Evolutionary conservation across 2,329 filamentous ascomycete species (phyloP), one percentile per base, ranked within the genome.

Genomic region (Epichloe festucae): DNA sequence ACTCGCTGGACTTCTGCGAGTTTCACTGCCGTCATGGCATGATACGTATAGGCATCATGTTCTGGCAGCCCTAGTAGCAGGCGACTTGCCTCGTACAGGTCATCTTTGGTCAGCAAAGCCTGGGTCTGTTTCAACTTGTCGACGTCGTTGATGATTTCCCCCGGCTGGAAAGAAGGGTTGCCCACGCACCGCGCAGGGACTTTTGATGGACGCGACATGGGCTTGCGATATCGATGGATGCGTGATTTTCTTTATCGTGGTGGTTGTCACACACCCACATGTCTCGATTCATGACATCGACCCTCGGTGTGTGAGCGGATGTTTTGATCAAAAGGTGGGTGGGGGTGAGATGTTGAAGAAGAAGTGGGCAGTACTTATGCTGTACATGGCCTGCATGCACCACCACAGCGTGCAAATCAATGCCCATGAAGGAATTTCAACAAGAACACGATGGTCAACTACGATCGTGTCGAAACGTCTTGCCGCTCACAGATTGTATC

Each of bases 11-110:
- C 74, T 57, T 77, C 66, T 35, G 65, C 64, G 35, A 78, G 67
- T 46, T 67, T 72, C 48, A 78, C 72, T 55, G 71, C 73, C 41
- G 69, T 68, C 53, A 73, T 70, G 55, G 75, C 75, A 62, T 77
- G 73, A 60, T 78, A 78, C 46, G 71, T 70, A 58, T 75, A 78
- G 17, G 57, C 54, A 56, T 78, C 75, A 51, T 59, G 59, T 19
- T 67, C 63, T 3, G 73, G 69, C 19, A 78, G 65, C 45, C 65
- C 56, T 51, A 78, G 71, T 53, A 74, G 69, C 19, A 64, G 59
- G 49, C 67, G 60, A 53, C 73, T 70, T 54, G 75, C 74, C 47
- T 61, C 63, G 56, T 68, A 65, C 48, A 78, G 62, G 60, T 76
- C 68, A 59, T 76, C 67, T 46, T 61, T 57, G n/a, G 60, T 54